Percentiles rank a stretch among this genome's conserved stretches.
These are phyloP conservation scores for Ogataea ganodermae DNA, from an alignment of 805 yeast genomes.

Conservation along the genomic window DNA sequence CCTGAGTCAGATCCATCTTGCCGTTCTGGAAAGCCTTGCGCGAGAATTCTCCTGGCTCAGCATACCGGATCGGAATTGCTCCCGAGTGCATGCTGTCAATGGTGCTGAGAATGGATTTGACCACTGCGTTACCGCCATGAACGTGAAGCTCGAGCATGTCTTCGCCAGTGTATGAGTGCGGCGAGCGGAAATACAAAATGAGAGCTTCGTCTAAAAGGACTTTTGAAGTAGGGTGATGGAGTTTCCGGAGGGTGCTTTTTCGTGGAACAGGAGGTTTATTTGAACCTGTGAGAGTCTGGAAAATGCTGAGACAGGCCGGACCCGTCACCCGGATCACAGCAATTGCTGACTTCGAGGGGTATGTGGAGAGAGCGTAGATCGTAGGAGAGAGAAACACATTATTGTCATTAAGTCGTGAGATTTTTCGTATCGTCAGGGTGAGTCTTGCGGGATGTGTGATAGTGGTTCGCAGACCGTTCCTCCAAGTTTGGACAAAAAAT, in stretches of 20 bases:
- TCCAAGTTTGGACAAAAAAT: neutral
- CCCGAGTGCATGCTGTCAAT: constrained; percentile 56
- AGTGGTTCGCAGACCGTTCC: neutral
- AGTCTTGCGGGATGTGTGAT: neutral
- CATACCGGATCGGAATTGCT: constrained; percentile 60
- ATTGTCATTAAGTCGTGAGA: neutral
- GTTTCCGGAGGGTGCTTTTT: constrained; percentile 55
- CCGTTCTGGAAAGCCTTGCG: constrained; percentile 84
- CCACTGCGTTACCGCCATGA: constrained; percentile 92
- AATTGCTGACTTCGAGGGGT: constrained; percentile 78
- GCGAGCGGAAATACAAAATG: constrained; percentile 65
- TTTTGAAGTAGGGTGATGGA: constrained; percentile 45
- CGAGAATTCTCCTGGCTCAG: constrained; percentile 93
- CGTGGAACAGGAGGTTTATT: constrained; percentile 47
- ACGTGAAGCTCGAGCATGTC: constrained; percentile 85
- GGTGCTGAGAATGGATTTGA: constrained; percentile 64
- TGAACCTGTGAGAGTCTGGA: constrained; percentile 46
- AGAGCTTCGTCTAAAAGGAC: constrained; percentile 75
- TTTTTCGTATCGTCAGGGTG: neutral
- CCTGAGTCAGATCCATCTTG: constrained; percentile 79
- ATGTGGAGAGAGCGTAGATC: constrained; percentile 87
- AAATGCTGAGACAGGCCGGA: constrained; percentile 51
- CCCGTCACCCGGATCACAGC: constrained; percentile 88
- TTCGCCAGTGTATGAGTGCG: constrained; percentile 89
- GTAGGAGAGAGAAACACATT: constrained; percentile 50